phyloP scores from a whole-genome alignment of 2,329 filamentous ascomycete genomes.

The Monosporascus cannonballus region DNA sequence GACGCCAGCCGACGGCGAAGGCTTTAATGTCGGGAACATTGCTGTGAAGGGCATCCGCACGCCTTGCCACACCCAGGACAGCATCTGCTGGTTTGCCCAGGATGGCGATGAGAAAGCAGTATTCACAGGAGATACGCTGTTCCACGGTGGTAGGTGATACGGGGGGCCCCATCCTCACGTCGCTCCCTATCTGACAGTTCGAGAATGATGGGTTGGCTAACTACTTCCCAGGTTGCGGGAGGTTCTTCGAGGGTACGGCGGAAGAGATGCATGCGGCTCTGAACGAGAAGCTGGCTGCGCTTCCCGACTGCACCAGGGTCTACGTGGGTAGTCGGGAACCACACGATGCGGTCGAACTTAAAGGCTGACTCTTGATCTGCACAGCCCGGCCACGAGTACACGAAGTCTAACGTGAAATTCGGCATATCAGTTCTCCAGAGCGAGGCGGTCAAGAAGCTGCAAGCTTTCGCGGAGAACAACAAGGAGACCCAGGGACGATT shows the following conservation, averaged over 20 bases:
- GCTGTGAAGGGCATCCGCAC: slow-evolving; percentile 85
- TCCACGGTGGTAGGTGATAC: slow-evolving; percentile 67
- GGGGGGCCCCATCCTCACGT: not conserved
- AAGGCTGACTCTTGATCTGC: not conserved
- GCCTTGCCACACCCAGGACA: slow-evolving; percentile 96
- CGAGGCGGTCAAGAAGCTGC: slow-evolving; percentile 69
- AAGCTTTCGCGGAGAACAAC: slow-evolving; percentile 71
- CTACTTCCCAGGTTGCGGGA: slow-evolving; percentile 65
- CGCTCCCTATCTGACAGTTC: not conserved
- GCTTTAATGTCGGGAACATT: slow-evolving; percentile 79
- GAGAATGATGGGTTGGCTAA: slow-evolving; percentile 3
- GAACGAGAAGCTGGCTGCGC: slow-evolving; percentile 72
- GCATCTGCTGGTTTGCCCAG: slow-evolving; percentile 90
- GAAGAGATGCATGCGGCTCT: slow-evolving; percentile 89
- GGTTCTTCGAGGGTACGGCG: slow-evolving; percentile 90
- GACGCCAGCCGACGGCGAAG: slow-evolving; percentile 69
- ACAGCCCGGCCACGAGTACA: slow-evolving; percentile 94
- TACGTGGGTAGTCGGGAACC: slow-evolving; percentile 54
- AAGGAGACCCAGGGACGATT: slow-evolving; percentile 90
- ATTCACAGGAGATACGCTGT: slow-evolving; percentile 94
- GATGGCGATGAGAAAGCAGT: slow-evolving; percentile 71
- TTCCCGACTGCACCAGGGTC: slow-evolving; percentile 88
- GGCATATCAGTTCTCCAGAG: slow-evolving; percentile 68
- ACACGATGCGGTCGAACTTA: too few species aligned
- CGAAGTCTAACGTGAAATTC: slow-evolving; percentile 93